Evolutionary conservation across 2,329 filamentous ascomycete species (phyloP).

Genomic region (Didymellaceae sp.): DNA sequence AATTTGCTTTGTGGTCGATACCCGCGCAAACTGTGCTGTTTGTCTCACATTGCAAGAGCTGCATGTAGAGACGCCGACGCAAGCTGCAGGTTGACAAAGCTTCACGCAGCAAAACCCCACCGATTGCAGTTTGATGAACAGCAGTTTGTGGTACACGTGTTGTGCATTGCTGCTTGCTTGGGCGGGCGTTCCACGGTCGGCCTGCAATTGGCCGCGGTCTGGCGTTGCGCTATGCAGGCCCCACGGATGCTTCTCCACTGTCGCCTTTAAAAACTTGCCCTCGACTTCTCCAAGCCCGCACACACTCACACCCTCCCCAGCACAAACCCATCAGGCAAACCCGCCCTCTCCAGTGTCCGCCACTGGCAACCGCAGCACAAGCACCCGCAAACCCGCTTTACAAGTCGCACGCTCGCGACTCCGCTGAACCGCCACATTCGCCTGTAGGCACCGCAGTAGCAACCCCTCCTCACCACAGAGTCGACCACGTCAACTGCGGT

Average conservation of each 20-base stretch:
- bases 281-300: slow-evolving; percentile 19
- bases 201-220: slow-evolving; percentile 11
- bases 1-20: slow-evolving; percentile 18
- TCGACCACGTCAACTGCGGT: slow-evolving; percentile 62
- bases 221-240: slow-evolving; percentile 3
- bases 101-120: background rate
- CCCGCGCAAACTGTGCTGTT: slow-evolving; percentile 1
- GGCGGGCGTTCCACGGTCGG: slow-evolving; percentile 4
- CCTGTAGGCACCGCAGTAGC: slow-evolving; percentile 35
- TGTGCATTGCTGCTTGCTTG: slow-evolving; percentile 9
- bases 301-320: slow-evolving; percentile 27
- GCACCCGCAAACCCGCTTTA: slow-evolving; percentile 21
- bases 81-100: background rate
- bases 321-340: slow-evolving; percentile 28
- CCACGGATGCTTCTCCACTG: slow-evolving; percentile 19
- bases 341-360: slow-evolving; percentile 27
- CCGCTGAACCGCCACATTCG: slow-evolving; percentile 44
- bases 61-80: background rate
- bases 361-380: slow-evolving; percentile 27
- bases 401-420: slow-evolving; percentile 38
- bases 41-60: slow-evolving; percentile 1
- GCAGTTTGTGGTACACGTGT: slow-evolving; percentile 19
- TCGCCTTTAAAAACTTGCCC: slow-evolving; percentile 16
- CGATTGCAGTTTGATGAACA: slow-evolving; percentile 4
- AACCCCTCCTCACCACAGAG: slow-evolving; percentile 39